Evolutionary conservation across 2,329 filamentous ascomycete species (phyloP).

Genomic region (Fusarium dlaminii): DNA sequence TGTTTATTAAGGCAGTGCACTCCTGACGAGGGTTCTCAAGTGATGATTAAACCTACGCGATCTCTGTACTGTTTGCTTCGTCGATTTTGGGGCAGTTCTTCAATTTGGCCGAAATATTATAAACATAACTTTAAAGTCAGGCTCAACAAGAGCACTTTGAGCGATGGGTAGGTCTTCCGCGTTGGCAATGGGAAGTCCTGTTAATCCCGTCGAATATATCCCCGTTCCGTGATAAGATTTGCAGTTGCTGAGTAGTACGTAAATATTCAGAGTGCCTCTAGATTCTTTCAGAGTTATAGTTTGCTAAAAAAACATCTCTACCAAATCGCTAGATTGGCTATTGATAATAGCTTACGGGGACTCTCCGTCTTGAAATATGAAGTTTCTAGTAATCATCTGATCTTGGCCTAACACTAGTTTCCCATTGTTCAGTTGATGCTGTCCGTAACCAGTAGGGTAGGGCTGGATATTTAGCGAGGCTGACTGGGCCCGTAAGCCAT

Average conservation of each 20-base stretch:
- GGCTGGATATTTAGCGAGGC: neutral
- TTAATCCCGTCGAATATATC: too few relatives aligned
- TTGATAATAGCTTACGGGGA: neutral
- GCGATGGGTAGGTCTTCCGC: too few relatives aligned
- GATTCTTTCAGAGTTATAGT: neutral
- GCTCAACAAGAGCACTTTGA: too few relatives aligned
- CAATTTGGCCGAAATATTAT: too few relatives aligned
- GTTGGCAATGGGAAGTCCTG: too few relatives aligned
- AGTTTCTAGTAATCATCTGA: neutral
- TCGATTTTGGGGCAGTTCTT: too few relatives aligned
- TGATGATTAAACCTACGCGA: too few relatives aligned
- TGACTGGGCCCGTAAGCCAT: neutral
- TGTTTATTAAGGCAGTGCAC: fast-evolving
- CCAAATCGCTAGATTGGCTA: neutral
- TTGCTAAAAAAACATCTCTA: neutral
- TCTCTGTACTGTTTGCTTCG: too few relatives aligned
- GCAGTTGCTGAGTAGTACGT: too few relatives aligned
- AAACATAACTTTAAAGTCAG: too few relatives aligned
- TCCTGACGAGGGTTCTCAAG: neutral
- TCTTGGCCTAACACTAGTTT: neutral
- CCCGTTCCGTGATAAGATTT: too few relatives aligned
- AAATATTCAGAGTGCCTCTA: neutral
- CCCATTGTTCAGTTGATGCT: neutral
- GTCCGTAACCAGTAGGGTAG: neutral
- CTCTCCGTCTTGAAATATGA: neutral